These are phyloP conservation scores for Pythium monospermum DNA, from an alignment of 352 stramenopile species.

Conservation along the genomic window DNA sequence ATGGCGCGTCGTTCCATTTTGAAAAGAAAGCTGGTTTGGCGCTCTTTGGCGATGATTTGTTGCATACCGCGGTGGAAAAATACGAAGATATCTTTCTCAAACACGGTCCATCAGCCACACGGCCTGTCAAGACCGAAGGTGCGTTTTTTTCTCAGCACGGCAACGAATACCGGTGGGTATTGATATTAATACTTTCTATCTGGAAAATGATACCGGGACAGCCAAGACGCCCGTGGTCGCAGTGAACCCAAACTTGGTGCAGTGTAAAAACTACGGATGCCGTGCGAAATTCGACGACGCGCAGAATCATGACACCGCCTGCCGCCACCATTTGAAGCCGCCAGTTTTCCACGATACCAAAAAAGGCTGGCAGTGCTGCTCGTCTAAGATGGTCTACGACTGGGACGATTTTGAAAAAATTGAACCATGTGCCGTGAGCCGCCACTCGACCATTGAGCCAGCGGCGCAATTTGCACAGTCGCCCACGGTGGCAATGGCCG, in stretches of 20 bases:
- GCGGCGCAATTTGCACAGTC: constrained; percentile 74
- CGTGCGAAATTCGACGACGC: constrained; percentile 73
- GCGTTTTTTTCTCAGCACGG: too few relatives aligned
- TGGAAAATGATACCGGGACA: background rate
- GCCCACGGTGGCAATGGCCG: constrained; percentile 68
- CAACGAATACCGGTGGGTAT: too few relatives aligned
- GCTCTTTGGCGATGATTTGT: constrained; percentile 68
- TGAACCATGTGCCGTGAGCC: constrained; percentile 58
- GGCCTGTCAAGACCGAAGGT: constrained; percentile 12
- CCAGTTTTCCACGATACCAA: constrained; percentile 89
- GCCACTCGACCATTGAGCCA: constrained; percentile 64
- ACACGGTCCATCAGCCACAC: constrained; percentile 22
- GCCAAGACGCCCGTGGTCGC: constrained; percentile 4
- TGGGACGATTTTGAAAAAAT: constrained; percentile 94
- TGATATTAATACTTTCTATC: too few relatives aligned
- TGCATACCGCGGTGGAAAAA: constrained; percentile 78
- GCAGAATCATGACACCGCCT: constrained; percentile 74
- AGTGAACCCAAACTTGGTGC: constrained; percentile 40
- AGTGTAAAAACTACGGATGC: constrained; percentile 87
- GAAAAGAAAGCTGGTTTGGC: constrained; percentile 52
- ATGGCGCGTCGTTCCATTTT: constrained; percentile 50
- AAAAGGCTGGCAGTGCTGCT: constrained; percentile 89
- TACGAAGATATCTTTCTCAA: constrained; percentile 87
- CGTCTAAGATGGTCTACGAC: constrained; percentile 91
- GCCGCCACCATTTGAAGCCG: constrained; percentile 69